Percentiles rank a stretch among this genome's conserved stretches.
Conservation (phyloP, 2,329 filamentous ascomycete genomes). For the Apiospora malaysiana region DNA sequence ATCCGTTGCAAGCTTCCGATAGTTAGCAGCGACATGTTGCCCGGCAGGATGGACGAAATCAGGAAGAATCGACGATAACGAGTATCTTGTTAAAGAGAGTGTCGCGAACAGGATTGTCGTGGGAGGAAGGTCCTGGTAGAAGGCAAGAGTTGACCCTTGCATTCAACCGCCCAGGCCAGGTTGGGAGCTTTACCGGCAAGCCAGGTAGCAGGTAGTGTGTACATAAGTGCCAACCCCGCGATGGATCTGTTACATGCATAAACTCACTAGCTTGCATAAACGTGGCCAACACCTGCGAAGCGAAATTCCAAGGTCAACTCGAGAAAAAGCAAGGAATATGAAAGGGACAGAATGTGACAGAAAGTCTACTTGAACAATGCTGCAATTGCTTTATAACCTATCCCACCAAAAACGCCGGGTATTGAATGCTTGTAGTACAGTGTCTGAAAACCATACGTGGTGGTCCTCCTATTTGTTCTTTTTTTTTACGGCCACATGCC, state of each 20-base stretch:
- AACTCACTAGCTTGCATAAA: background rate
- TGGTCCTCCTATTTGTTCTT: conserved; percentile 14
- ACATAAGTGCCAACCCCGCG: conserved; percentile 13
- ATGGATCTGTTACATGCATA: conserved; percentile 13
- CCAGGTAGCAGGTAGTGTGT: background rate
- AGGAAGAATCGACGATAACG: background rate
- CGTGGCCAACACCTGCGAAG: background rate
- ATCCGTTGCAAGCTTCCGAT: conserved; percentile 71
- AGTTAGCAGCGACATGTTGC: conserved; percentile 57
- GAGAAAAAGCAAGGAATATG: background rate
- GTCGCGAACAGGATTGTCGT: background rate
- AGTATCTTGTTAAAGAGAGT: background rate
- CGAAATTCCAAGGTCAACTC: background rate
- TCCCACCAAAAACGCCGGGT: conserved; percentile 4
- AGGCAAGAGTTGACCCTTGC: background rate
- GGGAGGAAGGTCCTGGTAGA: background rate
- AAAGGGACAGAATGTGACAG: background rate
- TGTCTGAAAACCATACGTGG: conserved; percentile 4
- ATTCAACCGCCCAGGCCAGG: background rate
- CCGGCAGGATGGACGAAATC: conserved; percentile 23
- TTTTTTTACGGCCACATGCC: conserved; percentile 47
- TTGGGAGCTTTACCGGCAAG: too few species aligned
- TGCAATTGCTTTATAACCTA: background rate
- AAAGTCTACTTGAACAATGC: background rate
- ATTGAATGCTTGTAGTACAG: conserved; percentile 15